phyloP scores from a whole-genome alignment of 1,284 basidiomycete genomes.

The Thelephora terrestris region DNA sequence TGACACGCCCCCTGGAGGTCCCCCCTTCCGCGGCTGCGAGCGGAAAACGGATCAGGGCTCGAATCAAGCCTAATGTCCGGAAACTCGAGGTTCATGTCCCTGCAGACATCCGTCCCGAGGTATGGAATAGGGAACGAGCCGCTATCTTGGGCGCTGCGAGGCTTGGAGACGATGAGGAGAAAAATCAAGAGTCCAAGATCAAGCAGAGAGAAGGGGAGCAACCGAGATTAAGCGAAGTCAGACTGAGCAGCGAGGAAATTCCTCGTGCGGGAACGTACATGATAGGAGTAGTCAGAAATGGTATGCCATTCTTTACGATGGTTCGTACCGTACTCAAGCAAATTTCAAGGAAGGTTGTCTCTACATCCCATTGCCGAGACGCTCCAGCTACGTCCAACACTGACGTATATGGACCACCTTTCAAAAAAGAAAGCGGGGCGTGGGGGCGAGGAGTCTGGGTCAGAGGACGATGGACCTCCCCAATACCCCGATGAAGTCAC shows the following conservation, averaged over 20 bases:
- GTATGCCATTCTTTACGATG: conserved; percentile 27
- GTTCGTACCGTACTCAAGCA: conserved; percentile 1
- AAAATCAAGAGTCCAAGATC: conserved; percentile 41
- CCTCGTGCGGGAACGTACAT: conserved; percentile 55
- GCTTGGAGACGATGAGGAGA: conserved; percentile 62
- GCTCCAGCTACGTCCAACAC: conserved; percentile 68
- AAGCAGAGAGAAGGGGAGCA: conserved; percentile 40
- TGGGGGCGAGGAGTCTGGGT: conserved; percentile 43
- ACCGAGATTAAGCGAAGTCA: conserved; percentile 52
- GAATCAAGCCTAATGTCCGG: conserved; percentile 51
- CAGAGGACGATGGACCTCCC: conserved; percentile 69
- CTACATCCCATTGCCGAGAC: conserved; percentile 69
- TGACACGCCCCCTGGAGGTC: conserved; percentile 59
- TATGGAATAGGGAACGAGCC: conserved; percentile 64
- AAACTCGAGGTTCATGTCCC: conserved; percentile 70
- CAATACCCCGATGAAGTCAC: conserved; percentile 65
- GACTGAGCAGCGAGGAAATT: conserved; percentile 63
- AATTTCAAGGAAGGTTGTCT: conserved; percentile 50
- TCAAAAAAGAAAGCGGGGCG: conserved; percentile 51
- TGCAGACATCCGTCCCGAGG: conserved; percentile 62
- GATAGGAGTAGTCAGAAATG: conserved; percentile 62
- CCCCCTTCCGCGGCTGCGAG: conserved; percentile 62
- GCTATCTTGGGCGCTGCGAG: conserved; percentile 54
- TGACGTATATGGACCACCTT: conserved; percentile 67
- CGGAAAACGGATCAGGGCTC: conserved; percentile 66